Evolutionary conservation across 371 early-diverging fungal species (phyloP).

Genomic region (Rhizomucor pusillus): DNA sequence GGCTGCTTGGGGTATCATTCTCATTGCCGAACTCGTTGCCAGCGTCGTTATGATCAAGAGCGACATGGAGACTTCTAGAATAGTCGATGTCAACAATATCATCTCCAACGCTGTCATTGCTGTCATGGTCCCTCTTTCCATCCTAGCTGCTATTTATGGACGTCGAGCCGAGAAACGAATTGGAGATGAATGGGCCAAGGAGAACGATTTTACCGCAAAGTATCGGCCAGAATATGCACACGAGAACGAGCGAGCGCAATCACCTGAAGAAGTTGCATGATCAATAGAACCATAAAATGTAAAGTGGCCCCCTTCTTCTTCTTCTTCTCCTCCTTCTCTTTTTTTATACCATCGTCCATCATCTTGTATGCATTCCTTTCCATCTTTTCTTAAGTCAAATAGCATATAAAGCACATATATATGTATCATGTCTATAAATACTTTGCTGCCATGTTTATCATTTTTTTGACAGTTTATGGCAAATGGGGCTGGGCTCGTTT

Average conservation of each 20-base stretch:
- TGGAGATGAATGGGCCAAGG: constrained; percentile 9
- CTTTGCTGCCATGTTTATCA: too few relatives aligned
- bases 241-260: too few relatives aligned
- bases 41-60: constrained; percentile 37
- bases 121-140: constrained; percentile 11
- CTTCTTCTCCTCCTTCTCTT: not conserved
- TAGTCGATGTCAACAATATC: constrained; percentile 31
- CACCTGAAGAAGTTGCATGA: not conserved
- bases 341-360: too few relatives aligned
- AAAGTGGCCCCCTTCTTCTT: not conserved
- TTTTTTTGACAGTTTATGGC: too few relatives aligned
- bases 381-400: too few relatives aligned
- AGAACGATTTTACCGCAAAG: constrained; percentile 13
- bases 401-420: too few relatives aligned
- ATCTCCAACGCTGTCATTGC: constrained; percentile 14
- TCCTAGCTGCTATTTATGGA: constrained; percentile 3
- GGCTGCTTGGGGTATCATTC: constrained; percentile 29
- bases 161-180: not conserved
- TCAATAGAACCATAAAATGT: not conserved
- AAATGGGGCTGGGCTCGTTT: too few relatives aligned
- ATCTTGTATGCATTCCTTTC: too few relatives aligned
- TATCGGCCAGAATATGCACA: not conserved
- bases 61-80: constrained; percentile 26
- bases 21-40: constrained; percentile 34
- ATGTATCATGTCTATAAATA: too few relatives aligned